Conservation (phyloP, 1,139 yeast genomes). For the Saccharomyces hybrid region DNA sequence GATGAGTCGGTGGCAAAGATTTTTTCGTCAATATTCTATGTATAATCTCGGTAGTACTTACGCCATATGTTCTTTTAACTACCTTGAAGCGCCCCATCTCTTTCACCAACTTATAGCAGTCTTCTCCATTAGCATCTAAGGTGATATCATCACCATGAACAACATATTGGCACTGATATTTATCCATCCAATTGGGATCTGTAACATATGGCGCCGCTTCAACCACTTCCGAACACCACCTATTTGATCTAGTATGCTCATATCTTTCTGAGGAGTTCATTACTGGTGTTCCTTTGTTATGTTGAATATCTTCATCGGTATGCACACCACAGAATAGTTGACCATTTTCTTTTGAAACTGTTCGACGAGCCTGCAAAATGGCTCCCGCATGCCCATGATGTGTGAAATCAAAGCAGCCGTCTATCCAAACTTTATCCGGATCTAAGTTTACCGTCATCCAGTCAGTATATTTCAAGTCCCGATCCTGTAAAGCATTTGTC, state of each 20-base stretch:
- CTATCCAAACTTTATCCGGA: slow-evolving; percentile 64
- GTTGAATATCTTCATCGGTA: slow-evolving; percentile 74
- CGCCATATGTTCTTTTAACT: slow-evolving; percentile 89
- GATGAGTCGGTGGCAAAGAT: slow-evolving; percentile 8
- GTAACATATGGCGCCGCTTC: slow-evolving; percentile 93
- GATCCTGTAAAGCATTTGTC: neutral
- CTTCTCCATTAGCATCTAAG: slow-evolving; percentile 90
- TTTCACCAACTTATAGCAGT: slow-evolving; percentile 79
- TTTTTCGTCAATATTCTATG: slow-evolving; percentile 69
- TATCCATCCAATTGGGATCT: slow-evolving; percentile 70
- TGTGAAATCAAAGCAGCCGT: slow-evolving; percentile 95
- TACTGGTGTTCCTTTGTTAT: slow-evolving; percentile 79
- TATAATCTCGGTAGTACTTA: slow-evolving; percentile 89
- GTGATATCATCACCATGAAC: slow-evolving; percentile 98
- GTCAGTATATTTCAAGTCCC: neutral
- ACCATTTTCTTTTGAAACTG: slow-evolving; percentile 29
- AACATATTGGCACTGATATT: slow-evolving; percentile 71
- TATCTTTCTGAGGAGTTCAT: slow-evolving; percentile 77
- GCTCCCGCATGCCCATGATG: slow-evolving; percentile 99
- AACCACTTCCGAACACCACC: slow-evolving; percentile 75
- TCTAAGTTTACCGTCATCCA: slow-evolving; percentile 4
- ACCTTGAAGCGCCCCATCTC: slow-evolving; percentile 80
- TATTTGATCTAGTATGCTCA: slow-evolving; percentile 79
- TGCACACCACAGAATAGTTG: slow-evolving; percentile 81
- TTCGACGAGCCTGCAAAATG: slow-evolving; percentile 67